phyloP scores from a whole-genome alignment of 1,139 yeast species.

The Schwanniomyces etchellsii region DNA sequence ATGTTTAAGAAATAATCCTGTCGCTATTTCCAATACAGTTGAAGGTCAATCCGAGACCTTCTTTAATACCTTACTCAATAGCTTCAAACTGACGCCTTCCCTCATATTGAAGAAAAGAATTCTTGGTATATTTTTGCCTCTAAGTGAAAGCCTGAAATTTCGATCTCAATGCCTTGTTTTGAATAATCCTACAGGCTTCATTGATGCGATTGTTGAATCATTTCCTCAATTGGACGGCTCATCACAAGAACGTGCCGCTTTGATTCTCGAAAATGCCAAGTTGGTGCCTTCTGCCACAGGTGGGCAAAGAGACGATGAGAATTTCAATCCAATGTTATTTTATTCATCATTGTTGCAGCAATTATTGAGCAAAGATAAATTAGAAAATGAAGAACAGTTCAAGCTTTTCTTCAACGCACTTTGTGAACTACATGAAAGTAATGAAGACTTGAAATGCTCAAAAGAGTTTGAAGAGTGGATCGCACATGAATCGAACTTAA shows the following conservation, averaged over 20 bases:
- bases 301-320: constrained; percentile 16
- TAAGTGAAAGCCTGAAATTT: constrained; percentile 28
- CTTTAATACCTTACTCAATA: constrained; percentile 13
- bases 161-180: constrained; percentile 5
- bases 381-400: constrained; percentile 31
- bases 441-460: constrained; percentile 20
- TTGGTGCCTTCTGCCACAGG: constrained; percentile 12
- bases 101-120: constrained; percentile 40
- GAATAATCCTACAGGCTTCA: neutral
- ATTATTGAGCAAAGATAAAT: constrained; percentile 15
- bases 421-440: constrained; percentile 27
- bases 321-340: constrained; percentile 8
- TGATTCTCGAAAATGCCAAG: constrained; percentile 37
- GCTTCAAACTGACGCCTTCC: constrained; percentile 11
- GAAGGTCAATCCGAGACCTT: constrained; percentile 9
- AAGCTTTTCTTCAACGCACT: constrained; percentile 39
- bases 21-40: constrained; percentile 40
- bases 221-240: constrained; percentile 24
- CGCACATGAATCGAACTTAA: constrained; percentile 40
- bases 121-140: constrained; percentile 43
- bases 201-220: constrained; percentile 19
- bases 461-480: constrained; percentile 57
- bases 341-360: constrained; percentile 28
- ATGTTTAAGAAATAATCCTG: constrained; percentile 66
- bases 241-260: constrained; percentile 29